Conservation (phyloP, 2,329 filamentous ascomycete species). For the Hymenoscyphus occultus region DNA sequence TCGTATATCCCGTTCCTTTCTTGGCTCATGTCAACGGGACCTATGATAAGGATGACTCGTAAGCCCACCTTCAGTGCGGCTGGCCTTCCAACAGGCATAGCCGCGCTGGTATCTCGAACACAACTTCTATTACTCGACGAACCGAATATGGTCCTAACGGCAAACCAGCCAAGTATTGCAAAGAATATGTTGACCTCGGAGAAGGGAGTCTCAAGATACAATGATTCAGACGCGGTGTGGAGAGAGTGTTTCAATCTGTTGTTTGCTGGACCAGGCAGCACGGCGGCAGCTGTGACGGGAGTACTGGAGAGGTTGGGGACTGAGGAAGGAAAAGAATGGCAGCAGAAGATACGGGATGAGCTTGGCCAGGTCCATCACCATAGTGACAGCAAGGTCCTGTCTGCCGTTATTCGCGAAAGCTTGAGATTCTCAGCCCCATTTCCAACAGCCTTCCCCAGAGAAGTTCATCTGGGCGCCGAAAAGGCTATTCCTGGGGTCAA, state of each 20-base stretch:
- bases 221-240: not conserved
- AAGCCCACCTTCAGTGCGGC: not conserved
- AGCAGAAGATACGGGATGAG: not conserved
- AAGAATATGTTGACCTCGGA: not conserved
- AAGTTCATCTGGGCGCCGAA: not conserved
- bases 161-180: not conserved
- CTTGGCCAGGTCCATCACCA: not conserved
- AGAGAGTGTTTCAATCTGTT: not conserved
- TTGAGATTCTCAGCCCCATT: not conserved
- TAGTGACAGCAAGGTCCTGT: not conserved
- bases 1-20: not conserved
- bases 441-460: not conserved
- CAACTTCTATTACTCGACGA: not conserved
- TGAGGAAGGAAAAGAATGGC: not conserved
- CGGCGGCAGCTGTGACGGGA: not conserved
- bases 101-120: not conserved
- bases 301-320: not conserved
- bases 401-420: not conserved
- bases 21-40: not conserved
- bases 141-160: not conserved
- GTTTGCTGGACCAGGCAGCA: not conserved
- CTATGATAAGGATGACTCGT: not conserved
- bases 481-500: constrained; percentile 8
- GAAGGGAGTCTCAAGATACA: not conserved
- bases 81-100: not conserved